A percentile compares a stretch with the other conserved stretches of the same genome.
phyloP scores from a whole-genome alignment of 1,284 basidiomycete genomes.

The Sparassis latifolia region DNA sequence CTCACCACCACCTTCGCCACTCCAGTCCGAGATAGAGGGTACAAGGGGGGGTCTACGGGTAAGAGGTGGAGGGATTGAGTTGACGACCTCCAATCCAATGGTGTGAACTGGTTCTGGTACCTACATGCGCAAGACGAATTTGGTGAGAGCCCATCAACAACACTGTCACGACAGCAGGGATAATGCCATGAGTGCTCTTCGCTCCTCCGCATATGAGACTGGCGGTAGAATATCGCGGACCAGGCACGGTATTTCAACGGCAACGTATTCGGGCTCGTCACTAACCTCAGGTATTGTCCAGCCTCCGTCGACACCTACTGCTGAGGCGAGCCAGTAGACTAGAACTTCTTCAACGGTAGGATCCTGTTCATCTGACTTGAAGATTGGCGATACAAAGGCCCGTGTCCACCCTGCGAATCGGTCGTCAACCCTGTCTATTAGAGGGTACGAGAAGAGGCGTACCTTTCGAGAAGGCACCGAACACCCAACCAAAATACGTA shows the following conservation, averaged over 20 bases:
- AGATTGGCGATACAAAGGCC: constrained; percentile 10
- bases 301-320: constrained; percentile 14
- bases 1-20: constrained; percentile 36
- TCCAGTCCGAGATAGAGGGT: constrained; percentile 44
- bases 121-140: constrained; percentile 25
- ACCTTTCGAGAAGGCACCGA: constrained; percentile 64
- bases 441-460: constrained; percentile 6
- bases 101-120: constrained; percentile 37
- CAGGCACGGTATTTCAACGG: constrained; percentile 31
- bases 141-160: constrained; percentile 6
- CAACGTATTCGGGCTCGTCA: constrained; percentile 14
- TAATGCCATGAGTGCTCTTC: constrained; percentile 29
- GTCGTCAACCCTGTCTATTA: background rate
- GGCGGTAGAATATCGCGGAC: constrained; percentile 35
- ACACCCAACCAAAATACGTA: constrained; percentile 64
- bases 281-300: constrained; percentile 26
- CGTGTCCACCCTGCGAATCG: constrained; percentile 42
- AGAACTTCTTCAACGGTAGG: constrained; percentile 23
- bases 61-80: constrained; percentile 18
- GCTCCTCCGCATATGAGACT: constrained; percentile 16
- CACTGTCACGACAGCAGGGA: constrained; percentile 21
- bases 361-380: constrained; percentile 1
- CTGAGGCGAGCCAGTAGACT: constrained; percentile 25
- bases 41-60: constrained; percentile 18
- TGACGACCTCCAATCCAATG: constrained; percentile 20